Evolutionary conservation across 2,329 filamentous ascomycete genomes (phyloP), one percentile per base, ranked within the genome.

Genomic region (Phaeoacremonium minimum): DNA sequence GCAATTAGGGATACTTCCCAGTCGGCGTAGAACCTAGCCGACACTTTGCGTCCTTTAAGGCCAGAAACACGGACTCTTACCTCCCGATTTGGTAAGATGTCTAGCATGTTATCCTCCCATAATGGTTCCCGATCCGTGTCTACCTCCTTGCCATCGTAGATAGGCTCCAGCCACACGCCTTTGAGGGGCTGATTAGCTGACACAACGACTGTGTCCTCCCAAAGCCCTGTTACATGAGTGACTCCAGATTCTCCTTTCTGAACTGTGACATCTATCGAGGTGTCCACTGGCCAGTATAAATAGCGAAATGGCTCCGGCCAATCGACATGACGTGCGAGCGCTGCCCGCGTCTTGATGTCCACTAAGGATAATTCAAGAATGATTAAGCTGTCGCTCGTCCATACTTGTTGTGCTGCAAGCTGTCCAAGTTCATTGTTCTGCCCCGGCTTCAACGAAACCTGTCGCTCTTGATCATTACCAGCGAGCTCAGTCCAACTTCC

Each of bases 291-390:
- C 30, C 30, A 45, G 18, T 52, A 48, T 5, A 61, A 48, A 36
- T 69, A 66, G 45, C 69, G 69, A 33, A 69, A 36, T 12, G 66
- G 66, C 30, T 69, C 63, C 6, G 64, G 63, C 64, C 67, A 69
- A 41, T 66, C 65, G 40, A 68, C 52, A 31, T 58, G 57, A 30
- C 66, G 43, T 3, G 66, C 63, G 4, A 65, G 46, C 14, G 57
- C 52, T 17, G 43, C 46, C n/a, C 22, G 9, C 9, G 22, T 9
- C 9, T n/a, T n/a, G 5, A 52, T 63, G n/a, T 58, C 42, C 15
- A 51, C 35, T 13, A 61, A 61, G 7, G 56, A 51, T 3, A 52
- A 61, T 8, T 66, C 53, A 3, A 67, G 56, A 5, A 58, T 55
- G 9, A 53, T 51, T 20, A 46, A 37, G 37, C 59, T 50, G 26